Evolutionary conservation across 257 asterid genomes (phyloP).

Genomic region (Paulownia fortunei): DNA sequence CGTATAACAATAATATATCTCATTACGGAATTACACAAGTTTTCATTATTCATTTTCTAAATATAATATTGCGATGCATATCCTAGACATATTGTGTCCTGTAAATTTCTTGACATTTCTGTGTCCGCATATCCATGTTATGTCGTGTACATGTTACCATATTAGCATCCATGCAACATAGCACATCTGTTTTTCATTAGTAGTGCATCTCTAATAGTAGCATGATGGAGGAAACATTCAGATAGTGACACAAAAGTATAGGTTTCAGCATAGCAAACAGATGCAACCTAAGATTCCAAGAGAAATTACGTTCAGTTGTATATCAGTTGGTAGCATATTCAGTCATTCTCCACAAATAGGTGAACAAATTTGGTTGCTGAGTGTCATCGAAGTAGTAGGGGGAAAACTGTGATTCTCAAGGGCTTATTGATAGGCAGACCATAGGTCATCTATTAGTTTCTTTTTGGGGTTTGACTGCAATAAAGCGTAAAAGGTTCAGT

Average conservation of each 20-base stretch:
- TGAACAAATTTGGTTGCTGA: neutral
- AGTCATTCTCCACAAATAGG: conserved; percentile 9
- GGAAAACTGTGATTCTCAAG: neutral
- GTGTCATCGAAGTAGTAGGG: neutral
- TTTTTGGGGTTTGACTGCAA: neutral
- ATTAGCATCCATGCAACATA: conserved; percentile 1
- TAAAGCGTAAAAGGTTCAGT: neutral
- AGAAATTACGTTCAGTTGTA: neutral
- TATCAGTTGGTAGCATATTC: neutral
- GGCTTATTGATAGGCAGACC: neutral
- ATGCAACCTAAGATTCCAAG: conserved; percentile 17
- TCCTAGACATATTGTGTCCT: neutral
- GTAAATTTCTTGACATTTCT: neutral
- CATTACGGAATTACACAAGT: neutral
- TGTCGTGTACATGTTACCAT: neutral
- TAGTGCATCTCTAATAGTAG: conserved; percentile 5
- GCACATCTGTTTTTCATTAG: neutral
- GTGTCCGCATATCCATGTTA: neutral
- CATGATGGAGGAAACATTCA: neutral
- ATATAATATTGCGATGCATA: neutral
- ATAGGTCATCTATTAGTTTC: neutral
- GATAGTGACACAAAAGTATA: neutral
- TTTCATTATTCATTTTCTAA: neutral
- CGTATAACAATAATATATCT: neutral
- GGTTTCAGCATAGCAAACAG: conserved; percentile 6